Percentiles rank a stretch among this genome's conserved stretches.
These are phyloP conservation scores for Globisporangium spinosum DNA, from an alignment of 352 stramenopile species.

Conservation along the genomic window DNA sequence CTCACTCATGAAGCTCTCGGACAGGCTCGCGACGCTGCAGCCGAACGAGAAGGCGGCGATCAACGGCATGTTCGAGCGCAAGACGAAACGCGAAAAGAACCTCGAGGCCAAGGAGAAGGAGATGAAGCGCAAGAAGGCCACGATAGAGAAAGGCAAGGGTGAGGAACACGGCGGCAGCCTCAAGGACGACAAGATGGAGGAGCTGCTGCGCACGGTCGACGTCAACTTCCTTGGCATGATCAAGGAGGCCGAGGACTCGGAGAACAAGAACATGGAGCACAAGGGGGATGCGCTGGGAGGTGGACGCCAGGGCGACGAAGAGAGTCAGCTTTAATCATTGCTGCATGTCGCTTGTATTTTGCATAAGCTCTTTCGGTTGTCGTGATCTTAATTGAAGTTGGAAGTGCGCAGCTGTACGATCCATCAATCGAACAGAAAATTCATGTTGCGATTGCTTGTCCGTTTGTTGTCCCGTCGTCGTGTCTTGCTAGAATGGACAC, in stretches of 20 bases:
- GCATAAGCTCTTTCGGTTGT: not conserved
- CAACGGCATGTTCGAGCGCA: constrained; percentile 95
- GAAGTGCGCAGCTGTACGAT: not conserved
- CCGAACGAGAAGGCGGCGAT: constrained; percentile 94
- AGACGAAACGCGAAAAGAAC: constrained; percentile 97
- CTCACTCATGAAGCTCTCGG: constrained; percentile 94
- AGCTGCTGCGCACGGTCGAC: constrained; percentile 90
- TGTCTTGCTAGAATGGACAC: constrained; percentile 21
- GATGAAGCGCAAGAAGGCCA: constrained; percentile 78
- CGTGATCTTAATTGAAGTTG: constrained; percentile 5
- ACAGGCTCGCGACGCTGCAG: constrained; percentile 88
- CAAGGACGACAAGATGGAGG: constrained; percentile 94
- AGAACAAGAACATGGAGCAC: constrained; percentile 88
- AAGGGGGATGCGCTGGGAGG: constrained; percentile 45
- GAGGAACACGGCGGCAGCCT: constrained; percentile 52
- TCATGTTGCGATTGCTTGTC: not conserved
- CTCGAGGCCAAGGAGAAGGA: constrained; percentile 90
- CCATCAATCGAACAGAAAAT: not conserved
- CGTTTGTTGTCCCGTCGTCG: not conserved
- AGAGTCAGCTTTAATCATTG: constrained; percentile 21
- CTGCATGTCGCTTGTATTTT: constrained; percentile 1
- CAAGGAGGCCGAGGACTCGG: constrained; percentile 92
- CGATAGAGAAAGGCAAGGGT: constrained; percentile 75
- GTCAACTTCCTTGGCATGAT: constrained; percentile 95
- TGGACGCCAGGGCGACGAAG: constrained; percentile 25